Base-by-base conservation (phyloP, 768 basidiomycete genomes). In the Mycena alexandri region DNA sequence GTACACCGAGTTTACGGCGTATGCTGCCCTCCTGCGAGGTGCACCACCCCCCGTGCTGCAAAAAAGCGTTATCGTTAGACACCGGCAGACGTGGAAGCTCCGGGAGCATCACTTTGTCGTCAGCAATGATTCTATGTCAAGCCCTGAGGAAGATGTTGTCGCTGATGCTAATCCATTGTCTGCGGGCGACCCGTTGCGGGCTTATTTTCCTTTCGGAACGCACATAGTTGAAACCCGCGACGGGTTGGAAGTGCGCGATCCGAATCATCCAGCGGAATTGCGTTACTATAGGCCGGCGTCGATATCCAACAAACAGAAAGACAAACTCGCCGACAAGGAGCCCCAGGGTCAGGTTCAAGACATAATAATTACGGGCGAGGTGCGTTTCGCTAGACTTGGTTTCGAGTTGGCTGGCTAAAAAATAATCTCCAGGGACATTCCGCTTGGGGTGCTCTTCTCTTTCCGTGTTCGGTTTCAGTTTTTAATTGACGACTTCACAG, bases 51-150 rank as follows among this genome's bases (percentile, higher is more conserved):
- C 85, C 0, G 81, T 85, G 11, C 79, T 97, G n/a, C 89, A 93
- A 71, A 87, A 89, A 47, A 90, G 91, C 50, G 82, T 90, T 53
- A 89, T 93, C 29, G 94, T 92, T 1, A 87, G 91, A 71, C 95
- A 98, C 77, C 89, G 87, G 19, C 96, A 98, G 75, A 94, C 94
- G 0, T 97, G 95, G 95, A 91, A 90, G 73, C 79, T 98, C 47
- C 87, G 88, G 41, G 93, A 95, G 77, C 88, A 94, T 72, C 88
- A 93, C 72, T 79, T 93, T 16, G 50, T 82, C 17, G 43, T 44
- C 13, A 16, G 43, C 43, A 57, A 25, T 13, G 43, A 19, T 14
- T 14, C 41, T 38, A 22, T 25, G 54, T 38, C 55, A 22, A 43
- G 22, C 22, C 25, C 50, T 38, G 79, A 77, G 17, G 77, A 79